Percentiles rank a stretch among this genome's conserved stretches.
These are phyloP conservation scores for Dactylellina leptospora DNA, from an alignment of 2,329 filamentous ascomycete species.

Conservation along the genomic window DNA sequence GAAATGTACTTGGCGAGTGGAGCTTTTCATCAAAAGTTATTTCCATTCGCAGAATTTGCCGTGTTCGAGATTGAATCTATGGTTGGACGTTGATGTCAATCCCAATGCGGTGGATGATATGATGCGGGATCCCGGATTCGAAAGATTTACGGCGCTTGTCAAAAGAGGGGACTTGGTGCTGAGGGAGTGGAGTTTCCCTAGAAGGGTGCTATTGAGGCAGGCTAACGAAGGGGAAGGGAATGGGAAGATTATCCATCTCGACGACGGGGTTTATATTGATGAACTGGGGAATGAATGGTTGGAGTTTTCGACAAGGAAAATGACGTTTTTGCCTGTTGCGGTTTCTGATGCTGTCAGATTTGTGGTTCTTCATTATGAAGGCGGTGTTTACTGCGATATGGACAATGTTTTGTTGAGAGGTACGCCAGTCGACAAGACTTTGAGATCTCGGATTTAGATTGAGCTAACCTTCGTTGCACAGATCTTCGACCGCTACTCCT, in stretches of 20 bases:
- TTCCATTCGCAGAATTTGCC: constrained; percentile 68
- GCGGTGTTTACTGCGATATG: constrained; percentile 68
- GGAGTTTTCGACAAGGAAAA: constrained; percentile 66
- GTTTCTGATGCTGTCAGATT: constrained; percentile 68
- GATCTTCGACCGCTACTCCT: constrained; percentile 67
- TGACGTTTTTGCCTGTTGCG: constrained; percentile 69
- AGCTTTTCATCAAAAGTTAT: constrained; percentile 68
- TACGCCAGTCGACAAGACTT: not conserved
- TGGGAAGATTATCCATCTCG: constrained; percentile 63
- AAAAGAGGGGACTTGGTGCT: constrained; percentile 66
- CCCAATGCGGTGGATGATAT: constrained; percentile 65
- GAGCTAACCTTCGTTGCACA: constrained; percentile 21
- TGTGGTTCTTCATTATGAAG: constrained; percentile 66
- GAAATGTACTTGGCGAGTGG: constrained; percentile 67
- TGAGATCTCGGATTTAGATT: not conserved
- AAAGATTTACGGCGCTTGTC: constrained; percentile 66
- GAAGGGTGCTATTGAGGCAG: constrained; percentile 65
- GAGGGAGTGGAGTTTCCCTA: constrained; percentile 67
- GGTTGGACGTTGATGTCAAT: constrained; percentile 67
- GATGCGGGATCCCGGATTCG: constrained; percentile 66
- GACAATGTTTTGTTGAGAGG: constrained; percentile 66
- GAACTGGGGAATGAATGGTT: constrained; percentile 66
- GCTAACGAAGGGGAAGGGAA: constrained; percentile 65
- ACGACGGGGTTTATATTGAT: constrained; percentile 66
- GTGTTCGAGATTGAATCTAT: constrained; percentile 66